Base-by-base conservation (phyloP, 140 eudicot species). In the Erigeron philadelphicus region DNA sequence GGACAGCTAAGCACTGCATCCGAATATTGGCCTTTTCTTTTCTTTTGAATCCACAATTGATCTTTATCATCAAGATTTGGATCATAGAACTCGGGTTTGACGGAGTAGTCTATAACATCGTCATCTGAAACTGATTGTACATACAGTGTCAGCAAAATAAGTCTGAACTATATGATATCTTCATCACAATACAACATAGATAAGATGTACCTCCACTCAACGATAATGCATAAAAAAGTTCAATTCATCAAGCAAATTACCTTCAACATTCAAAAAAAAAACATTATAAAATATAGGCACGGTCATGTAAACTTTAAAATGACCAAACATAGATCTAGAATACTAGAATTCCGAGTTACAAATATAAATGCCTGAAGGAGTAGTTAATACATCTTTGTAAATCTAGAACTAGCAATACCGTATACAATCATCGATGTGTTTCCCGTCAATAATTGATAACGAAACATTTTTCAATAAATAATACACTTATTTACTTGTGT, bases 1-100 rank as follows among this genome's bases (percentile, higher is more conserved):
- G 98, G 98, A 81, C 98, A 88, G 78, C 95, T 86, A 69, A 92
- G 98, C 58, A 88, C 92, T 17, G 96, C 96, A 81, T 92, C 98
- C 18, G 96, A 88, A 70, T 72, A 77, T 56, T 74, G 84, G 47
- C 98, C 95, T 69, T 81, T 78, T 65, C 88, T 79, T 79, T 80
- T 85, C 83, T 84, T 88, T 45, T 87, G 85, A 58, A 85, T 87
- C 98, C 98, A 92, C 44, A 72, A 19, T 74, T 88, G 90, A 74
- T 92, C 89, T 70, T 83, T 88, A 17, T 84, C 92, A 9, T 92
- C 98, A 57, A 92, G 84, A 44, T 83, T 74, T 0, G 98, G 87
- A 73, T 88, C 98, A 67, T 92, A 92, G 48, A 92, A 88, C 72
- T 92, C 98, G 8, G 98, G 96, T 67, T 86, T 83, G 16, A 79